Percentiles rank a stretch among this genome's conserved stretches.
These are phyloP conservation scores for Kurtzmaniella quercitrusa DNA, from an alignment of 1,139 yeast genomes.

Conservation along the genomic window DNA sequence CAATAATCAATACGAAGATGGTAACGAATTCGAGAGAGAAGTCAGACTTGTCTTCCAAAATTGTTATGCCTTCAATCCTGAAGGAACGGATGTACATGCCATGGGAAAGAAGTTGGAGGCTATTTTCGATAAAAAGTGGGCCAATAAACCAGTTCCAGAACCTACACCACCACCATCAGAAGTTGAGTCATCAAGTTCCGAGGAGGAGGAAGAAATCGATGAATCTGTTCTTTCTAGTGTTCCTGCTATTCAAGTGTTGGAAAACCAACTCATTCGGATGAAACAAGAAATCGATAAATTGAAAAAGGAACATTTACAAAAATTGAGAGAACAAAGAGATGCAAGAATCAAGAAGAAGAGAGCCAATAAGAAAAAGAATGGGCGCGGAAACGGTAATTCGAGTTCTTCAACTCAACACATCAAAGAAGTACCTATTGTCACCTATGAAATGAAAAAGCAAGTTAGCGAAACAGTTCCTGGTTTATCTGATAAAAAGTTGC, in stretches of 20 bases:
- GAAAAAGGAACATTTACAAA: slow-evolving; percentile 65
- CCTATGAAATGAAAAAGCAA: slow-evolving; percentile 96
- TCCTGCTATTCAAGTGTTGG: slow-evolving; percentile 86
- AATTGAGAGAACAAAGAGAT: slow-evolving; percentile 46
- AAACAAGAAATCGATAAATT: slow-evolving; percentile 76
- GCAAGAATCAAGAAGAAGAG: slow-evolving; percentile 48
- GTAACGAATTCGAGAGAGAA: slow-evolving; percentile 83
- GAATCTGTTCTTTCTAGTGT: slow-evolving; percentile 66
- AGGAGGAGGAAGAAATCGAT: slow-evolving; percentile 67
- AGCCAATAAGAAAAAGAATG: slow-evolving; percentile 22
- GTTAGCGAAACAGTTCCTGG: slow-evolving; percentile 82
- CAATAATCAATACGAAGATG: slow-evolving; percentile 84
- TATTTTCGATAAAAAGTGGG: slow-evolving; percentile 85
- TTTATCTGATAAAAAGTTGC: slow-evolving; percentile 74
- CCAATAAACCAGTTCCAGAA: slow-evolving; percentile 77
- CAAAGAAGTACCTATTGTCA: slow-evolving; percentile 44
- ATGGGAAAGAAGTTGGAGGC: slow-evolving; percentile 93
- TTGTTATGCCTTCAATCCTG: slow-evolving; percentile 92
- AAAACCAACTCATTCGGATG: slow-evolving; percentile 82
- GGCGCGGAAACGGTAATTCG: slow-evolving; percentile 8
- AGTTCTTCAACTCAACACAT: slow-evolving; percentile 7
- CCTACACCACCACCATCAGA: slow-evolving; percentile 44
- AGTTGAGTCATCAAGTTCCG: slow-evolving; percentile 32
- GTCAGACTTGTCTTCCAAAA: slow-evolving; percentile 78
- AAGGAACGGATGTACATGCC: slow-evolving; percentile 89